Base-by-base conservation (phyloP, 148 eudicot genomes). In the Rhododendron mucronatum region DNA sequence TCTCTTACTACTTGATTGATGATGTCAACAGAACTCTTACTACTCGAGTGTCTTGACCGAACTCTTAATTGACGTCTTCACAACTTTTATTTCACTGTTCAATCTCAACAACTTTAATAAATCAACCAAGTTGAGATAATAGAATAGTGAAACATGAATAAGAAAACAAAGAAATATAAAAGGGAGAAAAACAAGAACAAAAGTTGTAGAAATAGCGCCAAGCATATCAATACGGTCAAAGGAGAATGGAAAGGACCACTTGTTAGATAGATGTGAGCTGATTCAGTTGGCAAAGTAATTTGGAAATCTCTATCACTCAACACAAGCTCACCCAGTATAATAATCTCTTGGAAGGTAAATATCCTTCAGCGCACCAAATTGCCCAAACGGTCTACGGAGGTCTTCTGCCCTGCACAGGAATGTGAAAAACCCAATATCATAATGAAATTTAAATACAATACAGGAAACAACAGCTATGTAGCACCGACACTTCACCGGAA, bases 311-410 rank as follows among this genome's bases (percentile, higher is more conserved):
- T 55, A 28, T 13, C 30, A n/a, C 35, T 57, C 30, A 84, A 59
- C 65, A 88, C 85, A 80, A 80, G 89, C 98, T 94, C 92, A 97
- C 99, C 98, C 96, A 85, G 96, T 92, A 84, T 97, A 93, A 85
- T 97, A 97, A 90, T 97, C 98, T 89, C 94, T 91, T 80, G 99
- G 99, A 90, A 97, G 90, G 87, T 97, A 97, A 78, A 97, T 87
- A 67, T 97, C 99, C 91, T 97, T 97, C 21, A 97, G 86, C 47
- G 93, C 95, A 63, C 99, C 99, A 89, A 94, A 97, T 89, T 97
- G 94, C 77, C 93, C 95, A 88, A 97, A 97, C 35, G 96, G 98
- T 84, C 96, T 94, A 78, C 96, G 91, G 88, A 97, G 97, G 87
- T 97, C 98, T 80, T 97, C 99, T 10, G 96, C 95, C 93, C 99